Conservation (phyloP, 345 rosid species). For the Hibiscus tridactylites region DNA sequence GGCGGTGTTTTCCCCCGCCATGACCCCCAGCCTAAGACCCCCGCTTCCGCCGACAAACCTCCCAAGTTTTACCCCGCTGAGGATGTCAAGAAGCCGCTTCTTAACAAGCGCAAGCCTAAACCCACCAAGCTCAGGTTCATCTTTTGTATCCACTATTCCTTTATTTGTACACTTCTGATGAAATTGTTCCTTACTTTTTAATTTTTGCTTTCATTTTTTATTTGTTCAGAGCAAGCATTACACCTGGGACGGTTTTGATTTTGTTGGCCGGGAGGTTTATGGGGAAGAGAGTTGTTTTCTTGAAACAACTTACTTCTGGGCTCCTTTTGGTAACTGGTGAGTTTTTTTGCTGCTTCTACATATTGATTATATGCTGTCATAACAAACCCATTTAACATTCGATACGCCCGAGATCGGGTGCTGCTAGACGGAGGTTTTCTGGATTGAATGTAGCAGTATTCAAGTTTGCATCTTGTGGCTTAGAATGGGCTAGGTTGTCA, state of each 20-base stretch:
- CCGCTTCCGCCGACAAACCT: slow-evolving; percentile 39
- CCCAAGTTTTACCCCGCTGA: slow-evolving; percentile 72
- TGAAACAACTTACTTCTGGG: slow-evolving; percentile 82
- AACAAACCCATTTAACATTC: background rate
- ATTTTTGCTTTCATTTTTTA: background rate
- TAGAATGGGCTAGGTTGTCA: background rate
- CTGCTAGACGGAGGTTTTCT: background rate
- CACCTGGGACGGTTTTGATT: slow-evolving; percentile 76
- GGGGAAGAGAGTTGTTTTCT: slow-evolving; percentile 85
- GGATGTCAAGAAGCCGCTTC: slow-evolving; percentile 74
- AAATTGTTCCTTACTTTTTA: background rate
- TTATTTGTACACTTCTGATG: background rate
- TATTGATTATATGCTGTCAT: background rate
- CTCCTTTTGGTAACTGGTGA: slow-evolving; percentile 42
- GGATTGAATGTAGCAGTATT: background rate
- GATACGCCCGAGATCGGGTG: background rate
- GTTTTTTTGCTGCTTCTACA: background rate
- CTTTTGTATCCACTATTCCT: background rate
- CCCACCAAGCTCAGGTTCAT: slow-evolving; percentile 52
- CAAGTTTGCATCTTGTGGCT: background rate
- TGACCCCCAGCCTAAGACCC: slow-evolving; percentile 45
- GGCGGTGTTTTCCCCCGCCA: slow-evolving; percentile 86
- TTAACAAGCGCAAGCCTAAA: slow-evolving; percentile 59
- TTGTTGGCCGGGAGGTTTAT: slow-evolving; percentile 79
- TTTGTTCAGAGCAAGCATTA: slow-evolving; percentile 48